A percentile compares a stretch with the other conserved stretches of the same genome.
These are phyloP conservation scores for Coemansia sp. DNA, from an alignment of 192 early-diverging fungal species.

Conservation along the genomic window DNA sequence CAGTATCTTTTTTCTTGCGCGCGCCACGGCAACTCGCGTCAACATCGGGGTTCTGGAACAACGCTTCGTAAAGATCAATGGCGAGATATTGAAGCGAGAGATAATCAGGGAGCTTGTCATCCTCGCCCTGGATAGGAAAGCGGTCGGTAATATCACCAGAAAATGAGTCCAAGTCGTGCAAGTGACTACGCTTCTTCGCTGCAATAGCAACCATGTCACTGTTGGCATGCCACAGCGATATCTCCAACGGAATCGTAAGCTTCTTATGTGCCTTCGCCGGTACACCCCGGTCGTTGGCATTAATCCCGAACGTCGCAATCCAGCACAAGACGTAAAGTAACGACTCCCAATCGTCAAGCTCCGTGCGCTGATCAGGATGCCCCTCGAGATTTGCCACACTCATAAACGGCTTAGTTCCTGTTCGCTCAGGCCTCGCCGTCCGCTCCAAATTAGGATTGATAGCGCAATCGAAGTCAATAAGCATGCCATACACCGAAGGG, in stretches of 20 bases:
- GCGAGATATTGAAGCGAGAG: neutral
- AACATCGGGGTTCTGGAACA: neutral
- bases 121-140: neutral
- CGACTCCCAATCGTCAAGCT: slow-evolving; percentile 37
- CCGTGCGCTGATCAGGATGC: neutral
- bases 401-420: slow-evolving; percentile 33
- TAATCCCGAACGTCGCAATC: slow-evolving; percentile 20
- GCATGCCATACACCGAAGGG: slow-evolving; percentile 9
- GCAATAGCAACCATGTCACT: neutral
- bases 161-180: neutral
- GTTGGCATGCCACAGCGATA: neutral
- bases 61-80: neutral
- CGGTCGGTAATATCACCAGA: neutral
- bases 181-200: neutral
- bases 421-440: neutral
- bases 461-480: slow-evolving; percentile 26
- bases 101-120: neutral
- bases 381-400: slow-evolving; percentile 21
- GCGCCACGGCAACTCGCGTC: neutral
- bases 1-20: neutral
- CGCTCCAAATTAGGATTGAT: neutral
- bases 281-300: neutral
- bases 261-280: neutral
- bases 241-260: neutral
- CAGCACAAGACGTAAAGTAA: slow-evolving; percentile 29